Evolutionary conservation across 805 yeast species (phyloP).

Genomic region (Pichia paraexigua): DNA sequence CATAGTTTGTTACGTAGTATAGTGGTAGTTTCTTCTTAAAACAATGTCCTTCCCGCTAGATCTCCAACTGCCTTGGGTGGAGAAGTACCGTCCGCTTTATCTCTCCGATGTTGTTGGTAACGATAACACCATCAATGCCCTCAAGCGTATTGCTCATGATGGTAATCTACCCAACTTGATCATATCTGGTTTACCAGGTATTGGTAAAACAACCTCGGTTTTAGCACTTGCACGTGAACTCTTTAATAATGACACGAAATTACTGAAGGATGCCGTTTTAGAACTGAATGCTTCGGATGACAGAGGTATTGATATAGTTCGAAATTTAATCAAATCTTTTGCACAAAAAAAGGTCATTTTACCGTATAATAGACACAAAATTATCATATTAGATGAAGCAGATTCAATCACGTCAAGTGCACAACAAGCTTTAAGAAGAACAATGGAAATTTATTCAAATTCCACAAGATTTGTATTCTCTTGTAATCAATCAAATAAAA

Average conservation of each 20-base stretch:
- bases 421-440: constrained; percentile 89
- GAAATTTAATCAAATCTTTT: constrained; percentile 89
- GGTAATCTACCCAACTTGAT: constrained; percentile 98
- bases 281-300: constrained; percentile 96
- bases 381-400: constrained; percentile 90
- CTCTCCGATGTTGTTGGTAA: constrained; percentile 90
- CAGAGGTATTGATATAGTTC: constrained; percentile 93
- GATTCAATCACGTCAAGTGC: constrained; percentile 98
- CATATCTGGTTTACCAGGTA: constrained; percentile 94
- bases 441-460: constrained; percentile 92
- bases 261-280: constrained; percentile 63
- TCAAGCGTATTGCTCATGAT: constrained; percentile 76
- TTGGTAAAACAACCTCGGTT: constrained; percentile 93
- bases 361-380: constrained; percentile 87
- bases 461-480: constrained; percentile 98
- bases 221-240: constrained; percentile 83
- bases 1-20: no score
- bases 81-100: constrained; percentile 79
- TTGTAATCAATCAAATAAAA: constrained; percentile 88
- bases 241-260: constrained; percentile 46
- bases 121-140: constrained; percentile 77
- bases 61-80: constrained; percentile 54
- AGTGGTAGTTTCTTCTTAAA: no score
- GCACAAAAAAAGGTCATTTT: constrained; percentile 88
- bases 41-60: constrained; percentile 22